These are phyloP conservation scores for Moelleriella libera DNA, from an alignment of 2,329 filamentous ascomycete species.

Conservation along the genomic window DNA sequence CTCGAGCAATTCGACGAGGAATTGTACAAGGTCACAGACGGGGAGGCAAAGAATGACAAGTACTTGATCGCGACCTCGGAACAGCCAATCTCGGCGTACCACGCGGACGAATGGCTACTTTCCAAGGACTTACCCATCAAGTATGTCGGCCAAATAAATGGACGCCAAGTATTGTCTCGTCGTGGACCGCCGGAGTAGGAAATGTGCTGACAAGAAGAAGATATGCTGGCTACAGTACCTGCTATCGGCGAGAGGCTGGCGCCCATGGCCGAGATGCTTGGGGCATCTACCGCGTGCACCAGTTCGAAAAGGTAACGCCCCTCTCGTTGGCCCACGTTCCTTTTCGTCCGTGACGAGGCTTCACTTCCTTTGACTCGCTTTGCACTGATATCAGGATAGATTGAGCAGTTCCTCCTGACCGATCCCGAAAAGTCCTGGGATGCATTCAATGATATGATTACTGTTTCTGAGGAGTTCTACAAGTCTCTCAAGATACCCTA, in stretches of 20 bases:
- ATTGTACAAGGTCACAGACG: constrained; percentile 88
- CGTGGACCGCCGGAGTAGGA: no score
- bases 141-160: constrained; percentile 19
- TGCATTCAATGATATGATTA: constrained; percentile 87
- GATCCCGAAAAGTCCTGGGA: constrained; percentile 89
- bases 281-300: constrained; percentile 96
- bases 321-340: no score
- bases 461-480: constrained; percentile 87
- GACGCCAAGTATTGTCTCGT: no score
- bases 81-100: constrained; percentile 85
- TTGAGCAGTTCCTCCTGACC: constrained; percentile 67
- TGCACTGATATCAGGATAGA: constrained; percentile 12
- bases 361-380: background rate
- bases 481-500: constrained; percentile 80
- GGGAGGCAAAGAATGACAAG: constrained; percentile 80
- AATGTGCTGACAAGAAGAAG: constrained; percentile 29
- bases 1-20: constrained; percentile 96
- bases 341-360: background rate
- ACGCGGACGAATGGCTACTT: constrained; percentile 86
- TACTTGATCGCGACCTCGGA: constrained; percentile 70
- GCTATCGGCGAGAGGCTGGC: constrained; percentile 91
- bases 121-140: constrained; percentile 79
- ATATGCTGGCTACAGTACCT: constrained; percentile 84
- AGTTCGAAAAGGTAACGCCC: constrained; percentile 69
- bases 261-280: constrained; percentile 79